Percentiles rank a stretch among this genome's conserved stretches.
Evolutionary conservation across 2,329 filamentous ascomycete species (phyloP).

Genomic region (Colletotrichum sublineola): DNA sequence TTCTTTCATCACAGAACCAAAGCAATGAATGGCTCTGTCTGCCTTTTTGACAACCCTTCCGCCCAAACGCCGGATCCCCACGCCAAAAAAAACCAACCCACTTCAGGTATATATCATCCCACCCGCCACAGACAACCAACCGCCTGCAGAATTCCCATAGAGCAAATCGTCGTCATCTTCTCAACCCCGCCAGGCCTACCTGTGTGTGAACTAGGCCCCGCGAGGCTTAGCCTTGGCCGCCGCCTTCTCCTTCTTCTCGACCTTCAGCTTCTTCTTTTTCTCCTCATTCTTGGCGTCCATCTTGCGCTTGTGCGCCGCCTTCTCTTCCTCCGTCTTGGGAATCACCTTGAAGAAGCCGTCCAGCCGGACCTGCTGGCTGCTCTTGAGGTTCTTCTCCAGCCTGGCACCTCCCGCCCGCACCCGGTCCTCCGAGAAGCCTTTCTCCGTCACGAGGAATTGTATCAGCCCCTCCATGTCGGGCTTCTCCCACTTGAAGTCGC

Average conservation of each 20-base stretch:
- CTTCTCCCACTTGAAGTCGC: slow-evolving; percentile 98
- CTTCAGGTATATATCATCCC: not conserved
- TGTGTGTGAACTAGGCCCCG: slow-evolving; percentile 57
- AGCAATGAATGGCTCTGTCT: slow-evolving; percentile 3
- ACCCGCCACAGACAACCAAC: not conserved
- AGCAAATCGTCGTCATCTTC: not conserved
- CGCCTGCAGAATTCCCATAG: not conserved
- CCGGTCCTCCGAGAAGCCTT: slow-evolving; percentile 96
- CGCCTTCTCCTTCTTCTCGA: slow-evolving; percentile 95
- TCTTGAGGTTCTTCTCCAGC: slow-evolving; percentile 91
- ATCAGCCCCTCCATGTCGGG: slow-evolving; percentile 92
- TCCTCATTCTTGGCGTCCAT: slow-evolving; percentile 91
- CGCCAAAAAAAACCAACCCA: not conserved
- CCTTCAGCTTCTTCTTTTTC: slow-evolving; percentile 95
- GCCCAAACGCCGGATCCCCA: slow-evolving; percentile 12
- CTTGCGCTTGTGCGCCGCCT: slow-evolving; percentile 90
- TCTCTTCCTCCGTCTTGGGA: slow-evolving; percentile 88
- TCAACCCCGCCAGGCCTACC: not conserved
- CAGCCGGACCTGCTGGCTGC: slow-evolving; percentile 87
- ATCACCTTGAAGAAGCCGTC: slow-evolving; percentile 98
- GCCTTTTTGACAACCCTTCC: slow-evolving; percentile 1
- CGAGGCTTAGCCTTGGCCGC: slow-evolving; percentile 89
- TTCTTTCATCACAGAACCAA: not conserved
- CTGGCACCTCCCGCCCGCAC: slow-evolving; percentile 84
- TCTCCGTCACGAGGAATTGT: slow-evolving; percentile 90